Evolutionary conservation across 148 eudicot genomes (phyloP).

Genomic region (Rhododendron mucronatum): DNA sequence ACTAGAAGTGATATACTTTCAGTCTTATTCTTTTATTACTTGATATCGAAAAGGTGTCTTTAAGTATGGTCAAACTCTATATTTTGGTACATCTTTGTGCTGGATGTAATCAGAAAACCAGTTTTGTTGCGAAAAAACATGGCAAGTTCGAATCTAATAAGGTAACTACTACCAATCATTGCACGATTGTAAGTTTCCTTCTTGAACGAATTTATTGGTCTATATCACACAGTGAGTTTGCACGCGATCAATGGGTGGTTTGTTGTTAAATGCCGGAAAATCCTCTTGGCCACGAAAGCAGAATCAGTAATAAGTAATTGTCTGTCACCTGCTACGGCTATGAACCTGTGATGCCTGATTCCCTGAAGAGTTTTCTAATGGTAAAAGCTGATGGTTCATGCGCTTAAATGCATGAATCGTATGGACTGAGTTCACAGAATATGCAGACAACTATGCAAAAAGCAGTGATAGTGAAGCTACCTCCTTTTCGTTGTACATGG

Average conservation of each 20-base stretch:
- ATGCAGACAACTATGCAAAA: neutral
- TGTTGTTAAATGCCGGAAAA: neutral
- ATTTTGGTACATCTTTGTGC: neutral
- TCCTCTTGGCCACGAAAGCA: neutral
- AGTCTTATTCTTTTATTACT: neutral
- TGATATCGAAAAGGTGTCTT: neutral
- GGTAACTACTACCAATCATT: neutral
- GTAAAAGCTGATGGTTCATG: neutral
- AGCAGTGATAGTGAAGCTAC: slow-evolving; percentile 9
- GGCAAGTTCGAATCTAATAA: neutral
- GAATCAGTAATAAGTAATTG: neutral
- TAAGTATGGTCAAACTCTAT: neutral
- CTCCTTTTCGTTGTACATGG: slow-evolving; percentile 50
- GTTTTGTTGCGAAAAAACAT: neutral
- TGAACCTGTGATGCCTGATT: neutral
- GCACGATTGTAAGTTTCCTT: neutral
- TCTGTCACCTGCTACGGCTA: neutral
- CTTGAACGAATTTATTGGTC: neutral
- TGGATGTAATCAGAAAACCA: neutral
- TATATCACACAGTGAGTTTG: neutral
- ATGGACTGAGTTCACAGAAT: neutral
- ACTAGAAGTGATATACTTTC: neutral
- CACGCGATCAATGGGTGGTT: neutral
- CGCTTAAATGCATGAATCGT: neutral
- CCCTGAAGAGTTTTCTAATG: neutral